Conservation (phyloP, 352 stramenopile species). For the Phytopythium aichiense region DNA sequence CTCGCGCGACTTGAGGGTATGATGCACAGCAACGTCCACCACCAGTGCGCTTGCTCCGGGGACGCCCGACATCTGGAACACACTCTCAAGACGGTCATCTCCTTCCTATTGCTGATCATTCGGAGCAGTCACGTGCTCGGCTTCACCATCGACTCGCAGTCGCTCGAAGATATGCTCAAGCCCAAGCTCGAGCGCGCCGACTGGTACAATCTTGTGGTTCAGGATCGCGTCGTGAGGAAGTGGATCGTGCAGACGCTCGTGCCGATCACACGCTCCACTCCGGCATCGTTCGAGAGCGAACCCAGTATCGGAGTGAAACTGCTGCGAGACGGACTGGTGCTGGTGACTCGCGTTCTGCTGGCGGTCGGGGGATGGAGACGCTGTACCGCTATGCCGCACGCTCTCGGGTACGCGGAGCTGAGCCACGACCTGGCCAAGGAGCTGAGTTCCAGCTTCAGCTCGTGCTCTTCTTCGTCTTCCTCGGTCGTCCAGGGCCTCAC, state of each 20-base stretch:
- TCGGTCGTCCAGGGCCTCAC: slow-evolving; percentile 2
- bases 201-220: slow-evolving; percentile 12
- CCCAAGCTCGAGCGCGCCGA: slow-evolving; percentile 3
- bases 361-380: slow-evolving; percentile 30
- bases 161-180: slow-evolving; percentile 6
- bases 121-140: background rate
- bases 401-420: slow-evolving; percentile 36
- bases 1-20: slow-evolving; percentile 37
- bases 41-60: slow-evolving; percentile 31
- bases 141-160: background rate
- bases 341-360: slow-evolving; percentile 42
- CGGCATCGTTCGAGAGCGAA: slow-evolving; percentile 5
- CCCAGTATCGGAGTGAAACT: slow-evolving; percentile 8
- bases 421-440: slow-evolving; percentile 38
- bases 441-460: slow-evolving; percentile 10
- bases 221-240: slow-evolving; percentile 30
- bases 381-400: slow-evolving; percentile 40
- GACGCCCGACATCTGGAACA: slow-evolving; percentile 29
- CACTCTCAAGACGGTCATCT: slow-evolving; percentile 18
- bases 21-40: slow-evolving; percentile 55
- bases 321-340: slow-evolving; percentile 33
- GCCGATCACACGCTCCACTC: slow-evolving; percentile 12
- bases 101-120: background rate
- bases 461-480: slow-evolving; percentile 2
- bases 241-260: slow-evolving; percentile 27